Evolutionary conservation across 768 basidiomycete genomes (phyloP), one percentile per base, ranked within the genome.

Genomic region (Panaeolus papilionaceus): DNA sequence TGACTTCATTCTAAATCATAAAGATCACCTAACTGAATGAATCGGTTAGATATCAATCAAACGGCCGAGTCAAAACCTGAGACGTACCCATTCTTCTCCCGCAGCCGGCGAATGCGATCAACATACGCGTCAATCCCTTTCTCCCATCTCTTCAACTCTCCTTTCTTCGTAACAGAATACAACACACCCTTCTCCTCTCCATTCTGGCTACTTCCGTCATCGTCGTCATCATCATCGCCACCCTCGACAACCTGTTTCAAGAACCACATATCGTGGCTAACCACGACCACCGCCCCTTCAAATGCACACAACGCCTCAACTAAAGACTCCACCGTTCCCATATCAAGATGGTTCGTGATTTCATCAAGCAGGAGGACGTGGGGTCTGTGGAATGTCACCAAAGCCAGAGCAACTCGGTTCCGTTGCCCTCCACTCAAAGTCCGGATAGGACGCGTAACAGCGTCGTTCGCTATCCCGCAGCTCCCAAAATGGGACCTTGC

Each of bases 321-420:
- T 1, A 92, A 77, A 0, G 86, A 86, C 67, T 82, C 76, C 38
- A 91, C 86, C 2, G 88, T 90, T 28, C 84, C 82, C 47, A 83
- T 80, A 74, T 92, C 90, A 49, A 92, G 76, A 77, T 92, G 91
- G n/a, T 90, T 86, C 54, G 90, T 89, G 4, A 89, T 86, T 74
- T 92, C 91, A 69, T 87, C 85, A 26, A 87, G 76, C 7, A 86
- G 75, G 38, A 89, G 78, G 4, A 89, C 79, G 68, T 87, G 83
- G 5, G 90, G 89, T 2, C 84, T 75, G 7, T 80, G 77, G 70
- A 83, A 88, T 26, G 89, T 80, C 20, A 90, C 77, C 64, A 85
- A 74, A 1, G 86, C 86, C 16, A 92, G 78, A 1, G 88, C 88
- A 14, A 91, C 79, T 10, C 90, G 84, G 44, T 89, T 88, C 79